These are phyloP conservation scores for Nitzschia sp. DNA, from an alignment of 108 stramenopile genomes.

Conservation along the genomic window DNA sequence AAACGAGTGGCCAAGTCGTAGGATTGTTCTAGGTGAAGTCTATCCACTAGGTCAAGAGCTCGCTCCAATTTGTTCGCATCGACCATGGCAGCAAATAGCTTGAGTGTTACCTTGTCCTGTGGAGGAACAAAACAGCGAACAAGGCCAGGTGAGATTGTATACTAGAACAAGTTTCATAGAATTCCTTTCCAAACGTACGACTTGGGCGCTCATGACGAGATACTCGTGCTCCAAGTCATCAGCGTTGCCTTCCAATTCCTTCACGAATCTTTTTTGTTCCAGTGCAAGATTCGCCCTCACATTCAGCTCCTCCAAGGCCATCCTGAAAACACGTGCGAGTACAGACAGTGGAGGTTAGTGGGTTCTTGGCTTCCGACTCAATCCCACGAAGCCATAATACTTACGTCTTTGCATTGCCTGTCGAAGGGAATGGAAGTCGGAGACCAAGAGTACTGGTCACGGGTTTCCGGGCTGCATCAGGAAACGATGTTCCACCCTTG, in stretches of 20 bases:
- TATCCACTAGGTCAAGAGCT: conserved; percentile 62
- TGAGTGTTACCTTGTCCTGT: conserved; percentile 77
- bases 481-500: conserved; percentile 75
- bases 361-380: too few species aligned
- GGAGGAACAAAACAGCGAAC: neutral
- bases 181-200: conserved; percentile 44
- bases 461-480: conserved; percentile 75
- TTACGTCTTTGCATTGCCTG: conserved; percentile 44
- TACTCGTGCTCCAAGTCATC: conserved; percentile 68
- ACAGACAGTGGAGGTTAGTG: neutral
- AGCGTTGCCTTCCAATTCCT: conserved; percentile 40
- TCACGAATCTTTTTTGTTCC: conserved; percentile 57
- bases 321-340: conserved; percentile 21
- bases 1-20: conserved; percentile 71
- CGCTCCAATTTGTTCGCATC: conserved; percentile 69
- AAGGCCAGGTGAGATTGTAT: neutral
- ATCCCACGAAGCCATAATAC: conserved; percentile 8
- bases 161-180: neutral
- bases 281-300: conserved; percentile 72
- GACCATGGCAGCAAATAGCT: conserved; percentile 58
- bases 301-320: conserved; percentile 63
- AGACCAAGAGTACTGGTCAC: conserved; percentile 67
- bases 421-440: conserved; percentile 67
- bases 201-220: conserved; percentile 52
- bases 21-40: conserved; percentile 69